Evolutionary conservation across 176 grass and related monocot species (phyloP).

Genomic region (Urochloa ruziziensis): DNA sequence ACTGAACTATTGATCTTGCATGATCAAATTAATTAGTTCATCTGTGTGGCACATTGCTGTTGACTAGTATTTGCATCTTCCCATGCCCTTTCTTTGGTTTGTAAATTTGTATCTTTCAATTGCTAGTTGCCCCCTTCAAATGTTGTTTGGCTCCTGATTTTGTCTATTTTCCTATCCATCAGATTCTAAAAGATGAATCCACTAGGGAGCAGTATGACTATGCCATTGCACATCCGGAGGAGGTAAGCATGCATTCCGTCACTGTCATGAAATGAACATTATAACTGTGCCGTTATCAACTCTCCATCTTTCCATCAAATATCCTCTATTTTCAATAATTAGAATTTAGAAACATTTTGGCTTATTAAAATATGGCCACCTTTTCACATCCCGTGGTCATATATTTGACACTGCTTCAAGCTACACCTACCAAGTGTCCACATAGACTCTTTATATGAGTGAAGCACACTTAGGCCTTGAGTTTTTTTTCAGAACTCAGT

Average conservation of each 20-base stretch:
- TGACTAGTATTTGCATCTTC: not conserved
- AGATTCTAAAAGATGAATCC: slow-evolving; percentile 95
- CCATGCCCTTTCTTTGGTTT: not conserved
- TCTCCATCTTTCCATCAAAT: not conserved
- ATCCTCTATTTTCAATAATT: not conserved
- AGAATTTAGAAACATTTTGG: not conserved
- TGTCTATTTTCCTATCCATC: slow-evolving; percentile 17
- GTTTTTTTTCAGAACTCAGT: not conserved
- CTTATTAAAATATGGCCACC: not conserved
- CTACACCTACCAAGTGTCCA: not conserved
- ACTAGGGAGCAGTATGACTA: slow-evolving; percentile 92
- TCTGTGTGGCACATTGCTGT: not conserved
- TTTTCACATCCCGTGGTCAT: not conserved
- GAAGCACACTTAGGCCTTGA: not conserved
- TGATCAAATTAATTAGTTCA: not conserved
- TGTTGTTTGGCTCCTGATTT: slow-evolving; percentile 24
- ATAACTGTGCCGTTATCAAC: not conserved
- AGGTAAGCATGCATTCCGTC: slow-evolving; percentile 50
- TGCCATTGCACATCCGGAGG: slow-evolving; percentile 98
- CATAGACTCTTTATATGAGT: not conserved
- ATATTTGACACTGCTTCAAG: not conserved
- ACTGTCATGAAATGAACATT: not conserved
- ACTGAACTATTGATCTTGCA: not conserved
- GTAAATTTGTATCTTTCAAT: not conserved
- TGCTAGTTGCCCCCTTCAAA: not conserved